These are phyloP conservation scores for Tremella fuciformis DNA, from an alignment of 768 basidiomycete species.

Conservation along the genomic window DNA sequence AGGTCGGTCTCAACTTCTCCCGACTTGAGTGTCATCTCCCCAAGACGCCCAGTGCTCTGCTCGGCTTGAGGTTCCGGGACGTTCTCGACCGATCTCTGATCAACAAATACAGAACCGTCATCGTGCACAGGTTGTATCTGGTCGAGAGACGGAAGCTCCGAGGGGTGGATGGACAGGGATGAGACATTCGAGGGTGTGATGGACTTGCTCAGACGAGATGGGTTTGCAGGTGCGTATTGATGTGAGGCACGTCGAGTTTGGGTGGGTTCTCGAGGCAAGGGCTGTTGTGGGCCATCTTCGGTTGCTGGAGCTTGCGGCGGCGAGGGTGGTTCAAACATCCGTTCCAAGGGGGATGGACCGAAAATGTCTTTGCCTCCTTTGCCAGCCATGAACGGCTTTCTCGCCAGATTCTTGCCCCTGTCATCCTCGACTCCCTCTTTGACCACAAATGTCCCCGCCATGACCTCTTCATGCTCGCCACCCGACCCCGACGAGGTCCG, in stretches of 20 bases:
- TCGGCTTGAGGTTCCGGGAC: slow-evolving; percentile 3
- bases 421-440: slow-evolving; percentile 46
- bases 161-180: background rate
- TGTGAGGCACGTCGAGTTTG: slow-evolving; percentile 36
- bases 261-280: slow-evolving; percentile 28
- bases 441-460: slow-evolving; percentile 39
- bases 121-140: slow-evolving; percentile 2
- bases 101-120: background rate
- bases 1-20: slow-evolving; percentile 30
- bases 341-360: slow-evolving; percentile 78
- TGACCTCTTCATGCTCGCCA: slow-evolving; percentile 51
- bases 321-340: slow-evolving; percentile 91
- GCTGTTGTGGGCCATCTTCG: slow-evolving; percentile 34
- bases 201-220: slow-evolving; percentile 46
- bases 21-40: slow-evolving; percentile 15
- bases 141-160: slow-evolving; percentile 3
- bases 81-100: background rate
- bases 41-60: slow-evolving; percentile 1
- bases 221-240: slow-evolving; percentile 45
- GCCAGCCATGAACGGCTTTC: slow-evolving; percentile 16
- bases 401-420: slow-evolving; percentile 31
- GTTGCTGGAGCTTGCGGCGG: slow-evolving; percentile 56
- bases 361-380: slow-evolving; percentile 60
- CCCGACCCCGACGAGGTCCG: slow-evolving; percentile 34
- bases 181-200: slow-evolving; percentile 42